Evolutionary conservation across 2,329 filamentous ascomycete genomes (phyloP).

Genomic region (Phoma sp.): DNA sequence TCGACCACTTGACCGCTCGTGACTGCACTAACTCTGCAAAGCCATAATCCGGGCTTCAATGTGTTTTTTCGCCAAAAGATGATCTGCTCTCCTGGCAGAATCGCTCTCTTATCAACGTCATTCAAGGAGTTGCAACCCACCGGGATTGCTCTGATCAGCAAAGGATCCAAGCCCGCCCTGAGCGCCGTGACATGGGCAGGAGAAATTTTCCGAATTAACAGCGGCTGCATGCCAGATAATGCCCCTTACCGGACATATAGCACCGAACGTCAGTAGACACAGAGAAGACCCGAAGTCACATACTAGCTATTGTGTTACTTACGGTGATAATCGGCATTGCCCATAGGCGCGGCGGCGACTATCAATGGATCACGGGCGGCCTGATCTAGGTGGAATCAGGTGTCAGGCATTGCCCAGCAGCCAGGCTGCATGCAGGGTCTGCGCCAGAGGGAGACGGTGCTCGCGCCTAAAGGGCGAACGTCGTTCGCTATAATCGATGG

Average conservation of each 20-base stretch:
- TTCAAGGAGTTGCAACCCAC: background rate
- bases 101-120: constrained; percentile 5
- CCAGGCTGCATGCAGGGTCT: constrained; percentile 6
- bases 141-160: constrained; percentile 10
- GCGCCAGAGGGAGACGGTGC: constrained; percentile 4
- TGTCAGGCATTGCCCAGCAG: constrained; percentile 1
- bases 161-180: background rate
- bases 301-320: background rate
- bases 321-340: background rate
- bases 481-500: constrained; percentile 17
- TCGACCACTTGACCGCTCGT: too few relatives aligned
- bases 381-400: background rate
- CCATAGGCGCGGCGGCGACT: background rate
- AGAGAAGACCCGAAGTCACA: too few relatives aligned
- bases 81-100: background rate
- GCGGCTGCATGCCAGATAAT: background rate
- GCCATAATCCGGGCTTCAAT: too few relatives aligned
- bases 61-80: constrained; percentile 2
- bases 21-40: too few relatives aligned
- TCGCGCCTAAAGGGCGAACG: constrained; percentile 10
- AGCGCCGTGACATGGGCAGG: background rate
- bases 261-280: background rate
- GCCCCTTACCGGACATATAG: background rate
- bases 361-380: background rate
- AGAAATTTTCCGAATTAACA: constrained; percentile 4